Conservation (phyloP, 768 basidiomycete species). For the Psilocybe cyanescens region DNA sequence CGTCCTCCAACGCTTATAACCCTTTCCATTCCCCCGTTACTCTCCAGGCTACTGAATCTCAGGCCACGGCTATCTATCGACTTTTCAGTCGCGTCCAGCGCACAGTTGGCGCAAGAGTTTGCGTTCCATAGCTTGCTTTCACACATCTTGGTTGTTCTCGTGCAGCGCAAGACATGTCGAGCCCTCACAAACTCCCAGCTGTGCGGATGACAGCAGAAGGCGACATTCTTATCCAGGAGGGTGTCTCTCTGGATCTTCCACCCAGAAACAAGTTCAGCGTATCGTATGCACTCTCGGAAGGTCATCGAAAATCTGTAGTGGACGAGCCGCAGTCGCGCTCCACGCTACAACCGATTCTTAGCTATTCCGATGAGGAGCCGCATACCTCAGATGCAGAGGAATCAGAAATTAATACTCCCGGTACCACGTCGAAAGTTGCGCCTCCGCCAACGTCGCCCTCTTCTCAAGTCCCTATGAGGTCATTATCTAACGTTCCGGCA, state of each 20-base stretch:
- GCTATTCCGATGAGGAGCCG: slow-evolving; percentile 46
- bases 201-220: slow-evolving; percentile 55
- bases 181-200: slow-evolving; percentile 44
- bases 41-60: not conserved
- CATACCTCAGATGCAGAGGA: slow-evolving; percentile 36
- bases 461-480: slow-evolving; percentile 11
- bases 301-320: slow-evolving; percentile 23
- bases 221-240: slow-evolving; percentile 46
- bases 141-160: not conserved
- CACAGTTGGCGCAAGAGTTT: not conserved
- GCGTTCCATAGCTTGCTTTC: not conserved
- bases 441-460: slow-evolving; percentile 8
- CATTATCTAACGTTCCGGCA: slow-evolving; percentile 25
- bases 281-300: slow-evolving; percentile 52
- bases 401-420: not conserved
- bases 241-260: slow-evolving; percentile 48
- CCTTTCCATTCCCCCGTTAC: not conserved
- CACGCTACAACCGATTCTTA: not conserved
- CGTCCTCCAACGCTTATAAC: not conserved
- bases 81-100: slow-evolving; percentile 4
- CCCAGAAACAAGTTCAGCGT: slow-evolving; percentile 61
- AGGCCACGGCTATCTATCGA: not conserved
- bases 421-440: not conserved
- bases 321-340: slow-evolving; percentile 1
- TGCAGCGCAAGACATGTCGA: slow-evolving; percentile 30